Evolutionary conservation across 2,329 filamentous ascomycete species (phyloP), one percentile per base, ranked within the genome.

Genomic region (Lasiodiplodia sp.): DNA sequence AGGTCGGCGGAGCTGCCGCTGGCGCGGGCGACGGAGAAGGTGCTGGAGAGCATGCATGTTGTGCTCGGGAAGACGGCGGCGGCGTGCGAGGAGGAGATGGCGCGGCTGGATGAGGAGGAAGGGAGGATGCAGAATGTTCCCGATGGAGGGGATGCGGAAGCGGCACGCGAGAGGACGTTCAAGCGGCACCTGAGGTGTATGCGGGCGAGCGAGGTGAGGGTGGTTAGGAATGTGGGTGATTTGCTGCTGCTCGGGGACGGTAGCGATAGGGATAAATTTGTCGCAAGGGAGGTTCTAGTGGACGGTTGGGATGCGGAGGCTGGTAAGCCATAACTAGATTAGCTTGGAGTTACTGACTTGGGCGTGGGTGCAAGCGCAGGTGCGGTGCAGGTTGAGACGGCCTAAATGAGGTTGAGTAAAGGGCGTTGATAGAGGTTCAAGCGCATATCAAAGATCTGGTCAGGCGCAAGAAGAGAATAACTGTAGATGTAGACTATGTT

Each of bases 41-140:
- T 97, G 5, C 82, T 98, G 31, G 93, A 92, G 10, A 96, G 91
- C 76, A 98, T 99, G 95, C 93, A 97, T 77, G 88, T 90, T 73
- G 89, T 98, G 49, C 83, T 99, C 55, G 84, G 85, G 72, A 87
- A 87, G 78, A 92, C 91, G 7, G 86, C 88, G 72, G 84, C 85
- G 70, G 88, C 87, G 72, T 92, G 93, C 68, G 86, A 90, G 73
- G 83, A 85, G 70, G 88, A 89, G 73, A 87, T 95, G 83, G 82
- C 77, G 44, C 73, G 68, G 63, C 79, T 81, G 64, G 77, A 84
- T 66, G 80, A 85, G 71, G 80, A 80, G 72, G 82, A 79, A 71
- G 85, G 81, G 63, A 74, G 75, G 1, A 77, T 73, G 1, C 79
- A 78, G 49, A 79, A 83, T 72, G 77, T 80, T 57, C 81, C 81